phyloP scores from a whole-genome alignment of 2,329 filamentous ascomycete genomes.

The Cercospora nicotianae region DNA sequence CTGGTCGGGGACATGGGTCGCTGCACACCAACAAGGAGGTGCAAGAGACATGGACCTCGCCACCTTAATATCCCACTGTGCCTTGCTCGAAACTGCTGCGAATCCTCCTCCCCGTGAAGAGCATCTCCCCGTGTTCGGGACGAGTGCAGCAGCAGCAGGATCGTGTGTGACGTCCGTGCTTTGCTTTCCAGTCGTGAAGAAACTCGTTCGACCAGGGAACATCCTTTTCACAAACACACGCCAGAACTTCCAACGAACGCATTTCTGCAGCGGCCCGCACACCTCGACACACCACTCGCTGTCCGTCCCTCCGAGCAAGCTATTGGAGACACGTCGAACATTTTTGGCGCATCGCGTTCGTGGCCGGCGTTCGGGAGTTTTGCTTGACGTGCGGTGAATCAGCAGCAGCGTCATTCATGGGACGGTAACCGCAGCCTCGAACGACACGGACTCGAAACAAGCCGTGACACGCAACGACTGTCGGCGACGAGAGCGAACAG shows the following conservation, averaged over 20 bases:
- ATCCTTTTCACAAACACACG: conserved; percentile 3
- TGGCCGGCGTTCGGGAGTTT: conserved; percentile 1
- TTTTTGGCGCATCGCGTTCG: not conserved
- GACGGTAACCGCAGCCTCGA: not conserved
- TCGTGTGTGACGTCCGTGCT: conserved; percentile 3
- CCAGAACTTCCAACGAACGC: not conserved
- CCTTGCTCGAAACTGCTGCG: not conserved
- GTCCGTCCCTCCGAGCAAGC: not conserved
- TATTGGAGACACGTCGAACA: not conserved
- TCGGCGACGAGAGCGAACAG: not conserved
- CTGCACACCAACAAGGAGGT: not conserved
- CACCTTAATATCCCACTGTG: not conserved
- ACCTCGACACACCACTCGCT: not conserved
- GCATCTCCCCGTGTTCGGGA: not conserved
- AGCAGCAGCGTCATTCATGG: not conserved
- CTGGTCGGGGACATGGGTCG: conserved; percentile 2
- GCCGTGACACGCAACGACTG: conserved; percentile 1
- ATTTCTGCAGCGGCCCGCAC: conserved; percentile 4
- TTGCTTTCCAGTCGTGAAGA: not conserved
- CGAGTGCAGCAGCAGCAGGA: not conserved
- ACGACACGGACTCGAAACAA: not conserved
- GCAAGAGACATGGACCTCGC: not conserved
- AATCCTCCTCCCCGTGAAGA: not conserved
- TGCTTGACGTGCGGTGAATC: not conserved
- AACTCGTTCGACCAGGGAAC: conserved; percentile 3